These are phyloP conservation scores for Sisymbrium irio DNA, from an alignment of 345 rosid species.

Conservation along the genomic window DNA sequence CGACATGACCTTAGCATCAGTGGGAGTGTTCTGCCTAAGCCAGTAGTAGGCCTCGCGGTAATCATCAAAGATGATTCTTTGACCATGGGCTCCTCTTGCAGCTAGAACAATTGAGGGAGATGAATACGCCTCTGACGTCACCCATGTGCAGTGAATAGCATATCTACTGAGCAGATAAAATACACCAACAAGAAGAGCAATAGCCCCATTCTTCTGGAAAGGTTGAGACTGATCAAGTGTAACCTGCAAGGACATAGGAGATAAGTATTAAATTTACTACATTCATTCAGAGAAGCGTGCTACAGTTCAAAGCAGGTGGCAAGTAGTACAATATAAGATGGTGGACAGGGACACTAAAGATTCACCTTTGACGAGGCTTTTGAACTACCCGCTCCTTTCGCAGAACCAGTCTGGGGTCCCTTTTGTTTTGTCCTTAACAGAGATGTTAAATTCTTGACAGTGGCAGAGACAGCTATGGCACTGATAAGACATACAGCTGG, in stretches of 20 bases:
- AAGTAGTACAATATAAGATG: neutral
- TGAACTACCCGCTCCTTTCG: slow-evolving; percentile 62
- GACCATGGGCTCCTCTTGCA: slow-evolving; percentile 98
- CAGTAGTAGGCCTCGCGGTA: slow-evolving; percentile 99
- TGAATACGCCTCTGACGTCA: slow-evolving; percentile 98
- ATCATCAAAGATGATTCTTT: slow-evolving; percentile 91
- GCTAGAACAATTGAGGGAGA: slow-evolving; percentile 98
- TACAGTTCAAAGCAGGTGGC: neutral
- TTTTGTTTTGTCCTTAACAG: slow-evolving; percentile 73
- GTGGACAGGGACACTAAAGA: slow-evolving; percentile 6
- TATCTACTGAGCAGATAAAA: slow-evolving; percentile 90
- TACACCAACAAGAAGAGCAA: slow-evolving; percentile 79
- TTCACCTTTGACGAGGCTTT: slow-evolving; percentile 88
- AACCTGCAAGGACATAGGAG: slow-evolving; percentile 46
- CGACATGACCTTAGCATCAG: slow-evolving; percentile 97
- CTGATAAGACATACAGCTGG: slow-evolving; percentile 97
- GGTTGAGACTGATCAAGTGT: slow-evolving; percentile 94
- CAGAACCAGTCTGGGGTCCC: slow-evolving; percentile 55
- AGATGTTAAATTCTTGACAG: slow-evolving; percentile 75
- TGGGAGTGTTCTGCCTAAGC: slow-evolving; percentile 97
- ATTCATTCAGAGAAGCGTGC: neutral
- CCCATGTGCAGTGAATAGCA: slow-evolving; percentile 96
- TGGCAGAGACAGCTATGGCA: slow-evolving; percentile 95
- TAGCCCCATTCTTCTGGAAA: slow-evolving; percentile 82
- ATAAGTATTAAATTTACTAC: neutral